A percentile compares a stretch with the other conserved stretches of the same genome.
phyloP scores from a whole-genome alignment of 495 filamentous ascomycete species.

The Tuber aestivum region DNA sequence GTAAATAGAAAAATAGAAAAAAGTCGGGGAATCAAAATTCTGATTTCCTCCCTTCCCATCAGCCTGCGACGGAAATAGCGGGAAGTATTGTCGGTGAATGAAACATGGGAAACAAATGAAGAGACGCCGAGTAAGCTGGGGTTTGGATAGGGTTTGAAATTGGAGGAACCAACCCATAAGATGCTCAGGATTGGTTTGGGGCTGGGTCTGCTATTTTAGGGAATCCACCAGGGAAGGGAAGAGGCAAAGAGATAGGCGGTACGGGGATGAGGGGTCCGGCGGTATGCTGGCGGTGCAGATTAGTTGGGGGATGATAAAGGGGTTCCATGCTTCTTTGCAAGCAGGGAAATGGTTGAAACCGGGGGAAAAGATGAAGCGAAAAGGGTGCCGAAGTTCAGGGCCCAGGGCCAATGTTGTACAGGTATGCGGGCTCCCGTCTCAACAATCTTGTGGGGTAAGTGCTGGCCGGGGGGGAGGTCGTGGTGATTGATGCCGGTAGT shows the following conservation, averaged over 20 bases:
- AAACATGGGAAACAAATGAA: background rate
- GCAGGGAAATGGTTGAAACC: background rate
- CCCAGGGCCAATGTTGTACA: background rate
- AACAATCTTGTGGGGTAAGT: background rate
- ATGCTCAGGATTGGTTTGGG: background rate
- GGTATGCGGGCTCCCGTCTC: background rate
- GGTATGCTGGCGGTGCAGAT: background rate
- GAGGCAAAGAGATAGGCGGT: background rate
- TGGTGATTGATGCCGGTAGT: background rate
- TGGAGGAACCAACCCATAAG: background rate
- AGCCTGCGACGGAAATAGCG: background rate
- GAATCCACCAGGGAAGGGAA: background rate
- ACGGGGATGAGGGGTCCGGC: background rate
- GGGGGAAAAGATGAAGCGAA: background rate
- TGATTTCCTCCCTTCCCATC: background rate
- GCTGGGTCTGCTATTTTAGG: constrained; percentile 3
- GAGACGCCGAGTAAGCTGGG: background rate
- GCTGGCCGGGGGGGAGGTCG: background rate
- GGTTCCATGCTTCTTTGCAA: background rate
- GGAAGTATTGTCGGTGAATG: background rate
- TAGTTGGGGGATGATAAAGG: background rate
- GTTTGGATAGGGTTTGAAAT: background rate
- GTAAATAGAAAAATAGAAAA: background rate
- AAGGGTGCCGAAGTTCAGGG: background rate
- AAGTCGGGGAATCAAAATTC: background rate